Evolutionary conservation across 768 basidiomycete species (phyloP).

Genomic region (Paxillus rubicundulus): DNA sequence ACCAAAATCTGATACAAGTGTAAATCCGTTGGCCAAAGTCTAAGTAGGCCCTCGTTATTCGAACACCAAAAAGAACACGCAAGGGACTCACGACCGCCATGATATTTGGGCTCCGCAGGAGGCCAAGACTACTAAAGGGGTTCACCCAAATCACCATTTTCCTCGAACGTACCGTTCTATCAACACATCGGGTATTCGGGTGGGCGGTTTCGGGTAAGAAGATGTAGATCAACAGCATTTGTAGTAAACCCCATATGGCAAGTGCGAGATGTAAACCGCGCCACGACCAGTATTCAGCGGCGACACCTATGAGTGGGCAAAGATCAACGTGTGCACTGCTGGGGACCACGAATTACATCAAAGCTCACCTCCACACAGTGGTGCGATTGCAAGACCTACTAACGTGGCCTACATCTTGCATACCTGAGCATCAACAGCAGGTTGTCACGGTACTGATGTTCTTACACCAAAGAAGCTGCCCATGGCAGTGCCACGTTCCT

Average conservation of each 20-base stretch:
- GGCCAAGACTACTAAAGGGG: slow-evolving; percentile 49
- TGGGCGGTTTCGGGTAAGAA: slow-evolving; percentile 67
- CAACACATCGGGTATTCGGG: slow-evolving; percentile 54
- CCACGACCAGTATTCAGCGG: slow-evolving; percentile 66
- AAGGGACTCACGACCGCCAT: slow-evolving; percentile 45
- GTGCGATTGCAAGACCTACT: slow-evolving; percentile 61
- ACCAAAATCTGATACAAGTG: slow-evolving; percentile 29
- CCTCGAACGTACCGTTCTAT: slow-evolving; percentile 34
- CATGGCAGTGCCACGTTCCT: slow-evolving; percentile 59
- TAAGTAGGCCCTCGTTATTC: slow-evolving; percentile 31
- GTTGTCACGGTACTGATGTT: slow-evolving; percentile 8
- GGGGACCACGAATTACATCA: neutral
- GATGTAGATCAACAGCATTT: slow-evolving; percentile 39
- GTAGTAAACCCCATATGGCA: slow-evolving; percentile 38
- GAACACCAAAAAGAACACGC: slow-evolving; percentile 13
- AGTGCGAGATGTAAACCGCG: slow-evolving; percentile 52
- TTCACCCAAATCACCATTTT: slow-evolving; percentile 50
- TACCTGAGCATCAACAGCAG: neutral
- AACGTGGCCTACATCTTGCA: slow-evolving; percentile 39
- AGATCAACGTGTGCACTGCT: neutral
- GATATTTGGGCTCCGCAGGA: slow-evolving; percentile 61
- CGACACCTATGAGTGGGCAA: slow-evolving; percentile 34
- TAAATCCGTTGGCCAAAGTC: slow-evolving; percentile 41
- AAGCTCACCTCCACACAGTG: slow-evolving; percentile 49
- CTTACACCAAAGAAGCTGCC: slow-evolving; percentile 55